Percentiles rank a stretch among this genome's conserved stretches.
Evolutionary conservation across 2,329 filamentous ascomycete genomes (phyloP).

Genomic region (Ascochyta viciae-villosae): DNA sequence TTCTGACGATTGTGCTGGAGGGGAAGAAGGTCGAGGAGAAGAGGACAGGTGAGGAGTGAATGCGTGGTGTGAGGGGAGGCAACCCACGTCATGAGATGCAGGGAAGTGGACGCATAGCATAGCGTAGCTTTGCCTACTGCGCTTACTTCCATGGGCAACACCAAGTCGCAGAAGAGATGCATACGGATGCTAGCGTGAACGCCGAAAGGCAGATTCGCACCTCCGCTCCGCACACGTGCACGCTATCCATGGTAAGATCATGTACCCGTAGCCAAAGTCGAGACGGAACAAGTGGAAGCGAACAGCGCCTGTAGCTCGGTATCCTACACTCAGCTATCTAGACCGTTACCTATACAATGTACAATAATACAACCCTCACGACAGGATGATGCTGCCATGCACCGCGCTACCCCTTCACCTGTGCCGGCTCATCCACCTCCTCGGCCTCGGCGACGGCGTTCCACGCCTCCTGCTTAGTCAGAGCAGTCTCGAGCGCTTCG

Average conservation of each 20-base stretch:
- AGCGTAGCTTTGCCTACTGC: background rate
- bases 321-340: conserved; percentile 21
- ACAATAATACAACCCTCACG: conserved; percentile 16
- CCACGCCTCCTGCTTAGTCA: conserved; percentile 12
- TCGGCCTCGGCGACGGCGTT: conserved; percentile 5
- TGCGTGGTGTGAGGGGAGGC: background rate
- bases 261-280: conserved; percentile 4
- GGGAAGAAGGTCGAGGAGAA: conserved; percentile 32
- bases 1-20: conserved; percentile 43
- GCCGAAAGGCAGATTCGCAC: no score
- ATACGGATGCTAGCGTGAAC: no score
- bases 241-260: background rate
- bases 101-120: background rate
- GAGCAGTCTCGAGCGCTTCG: conserved; percentile 18
- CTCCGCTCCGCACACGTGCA: background rate
- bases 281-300: background rate
- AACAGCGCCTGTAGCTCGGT: conserved; percentile 9
- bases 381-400: background rate
- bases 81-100: background rate
- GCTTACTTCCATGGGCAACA: no score
- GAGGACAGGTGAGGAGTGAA: conserved; percentile 12
- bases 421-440: conserved; percentile 1
- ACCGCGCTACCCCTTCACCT: conserved; percentile 17
- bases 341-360: conserved; percentile 27
- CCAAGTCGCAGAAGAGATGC: no score